Percentiles rank a stretch among this genome's conserved stretches.
phyloP scores from a whole-genome alignment of 1,284 basidiomycete species.

The Athelia psychrophila region DNA sequence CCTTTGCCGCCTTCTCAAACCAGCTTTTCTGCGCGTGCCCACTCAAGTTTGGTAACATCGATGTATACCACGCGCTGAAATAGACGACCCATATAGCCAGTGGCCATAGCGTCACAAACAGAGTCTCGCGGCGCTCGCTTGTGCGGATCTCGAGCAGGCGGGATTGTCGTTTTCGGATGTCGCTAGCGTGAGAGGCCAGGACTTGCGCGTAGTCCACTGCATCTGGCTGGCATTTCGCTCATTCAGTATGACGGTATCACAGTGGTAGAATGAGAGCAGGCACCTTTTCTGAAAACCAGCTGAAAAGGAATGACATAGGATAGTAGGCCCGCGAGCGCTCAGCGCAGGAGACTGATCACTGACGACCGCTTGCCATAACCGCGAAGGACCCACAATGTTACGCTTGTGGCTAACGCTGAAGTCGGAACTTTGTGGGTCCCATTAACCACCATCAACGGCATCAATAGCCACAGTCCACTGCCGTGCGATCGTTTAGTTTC shows the following conservation, averaged over 20 bases:
- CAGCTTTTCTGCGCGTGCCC: not conserved
- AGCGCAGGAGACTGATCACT: not conserved
- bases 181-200: constrained; percentile 41
- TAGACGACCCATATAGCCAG: constrained; percentile 81
- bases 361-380: not conserved
- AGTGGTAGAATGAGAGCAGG: not conserved
- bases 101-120: constrained; percentile 83
- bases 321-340: not conserved
- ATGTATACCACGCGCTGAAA: constrained; percentile 79
- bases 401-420: too few species aligned
- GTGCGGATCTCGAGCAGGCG: constrained; percentile 86
- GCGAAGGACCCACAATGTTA: too few species aligned
- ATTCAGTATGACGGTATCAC: not conserved
- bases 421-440: too few species aligned
- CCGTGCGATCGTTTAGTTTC: too few species aligned
- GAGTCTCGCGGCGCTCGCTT: constrained; percentile 79
- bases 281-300: not conserved
- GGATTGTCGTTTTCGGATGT: constrained; percentile 74
- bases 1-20: constrained; percentile 47
- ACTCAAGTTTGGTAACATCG: constrained; percentile 33
- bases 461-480: too few species aligned
- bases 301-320: not conserved
- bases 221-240: not conserved
- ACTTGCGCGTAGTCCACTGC: not conserved
- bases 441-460: too few species aligned